Evolutionary conservation across 129 eudicot species (phyloP), one percentile per base, ranked within the genome.

Genomic region (Flaveria sonorensis): DNA sequence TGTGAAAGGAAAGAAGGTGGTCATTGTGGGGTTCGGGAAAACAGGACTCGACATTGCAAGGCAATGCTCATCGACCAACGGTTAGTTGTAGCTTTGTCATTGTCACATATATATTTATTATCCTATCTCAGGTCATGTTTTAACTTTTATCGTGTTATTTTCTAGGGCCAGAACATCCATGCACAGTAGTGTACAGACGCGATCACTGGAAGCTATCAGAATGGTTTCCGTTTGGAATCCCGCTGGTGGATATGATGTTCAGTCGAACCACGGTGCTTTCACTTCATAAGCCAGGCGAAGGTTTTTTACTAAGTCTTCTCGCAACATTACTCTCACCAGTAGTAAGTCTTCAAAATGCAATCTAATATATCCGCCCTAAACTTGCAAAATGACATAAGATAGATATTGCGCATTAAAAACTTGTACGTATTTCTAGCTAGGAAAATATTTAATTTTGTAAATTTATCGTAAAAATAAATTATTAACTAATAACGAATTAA

Each of bases 1-100:
- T 36, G 46, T 64, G 6, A 64, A 64, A 36, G 70, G 70, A 8
- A 64, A 64, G 23, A 64, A 64, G 70, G 70, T 64, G 11, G 70
- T 32, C 70, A 0, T 64, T 7, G 70, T 64, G 23, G 70, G 70
- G 23, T 64, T 64, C 6, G 70, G 70, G 70, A 64, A 64, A 14
- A 14, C 70, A 64, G 70, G 70, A 64, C 70, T 64, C 4, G 70
- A 64, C 6, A 64, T 32, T 16, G 70, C 47, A 1, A 64, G 70
- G 46, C 47, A 32, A 21, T 64, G 70, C 23, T 32, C 70, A 7
- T 15, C 21, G 4, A 16, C n/a, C 47, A 64, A 64, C 5, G 70
- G 70, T 64, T 32, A 30, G 47, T 60, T 23, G 32, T 14, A 10
- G 15, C 39, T 24, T 43, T 0, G 66, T 23, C 36, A 23, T 21